Base-by-base conservation (phyloP, 1,284 basidiomycete genomes). In the Rhodotorula sp. region DNA sequence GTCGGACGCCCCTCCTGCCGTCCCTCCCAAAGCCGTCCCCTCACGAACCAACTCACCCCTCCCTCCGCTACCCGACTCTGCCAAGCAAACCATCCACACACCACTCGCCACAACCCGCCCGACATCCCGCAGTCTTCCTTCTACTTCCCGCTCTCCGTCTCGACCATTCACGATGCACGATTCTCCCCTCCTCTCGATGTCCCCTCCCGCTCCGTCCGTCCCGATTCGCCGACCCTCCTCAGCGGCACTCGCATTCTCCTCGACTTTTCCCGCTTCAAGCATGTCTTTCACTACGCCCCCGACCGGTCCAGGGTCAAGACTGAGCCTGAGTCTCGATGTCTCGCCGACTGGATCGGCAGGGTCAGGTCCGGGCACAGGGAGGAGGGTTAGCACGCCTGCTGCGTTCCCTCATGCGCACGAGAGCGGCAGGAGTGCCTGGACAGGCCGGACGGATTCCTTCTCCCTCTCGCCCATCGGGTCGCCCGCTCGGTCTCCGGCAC, bases 51-150 rank as follows among this genome's bases (percentile, higher is more conserved):
- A 44, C n/a, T 22, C 47, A 5, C 22, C 37, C 15, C 37, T 48
- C 28, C 24, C 4, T 47, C 48, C 37, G 15, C 89, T 70, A 83
- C 31, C 44, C 30, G 15, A 8, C 53, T 22, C 52, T 3, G 22
- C 53, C 37, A 28, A 26, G 11, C n/a, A 15, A 47, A 10, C 31
- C 18, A 10, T 40, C 55, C 48, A 13, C 20, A 34, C 37, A n/a
- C 28, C n/a, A 24, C 26, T 13, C 54, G 1, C 31, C 46, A 18
- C 34, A 20, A 57, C 52, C 48, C 6, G 18, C 28, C 16, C 11
- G 7, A 8, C 46, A 46, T 26, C 51, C 31, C 20, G 22, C 26
- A 28, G 52, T 4, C 54, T 37, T 16, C 48, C 57, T 46, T 13
- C 54, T 3, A 3, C 54, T 13, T 40, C 54, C 22, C 24, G 31